phyloP scores from a whole-genome alignment of 352 stramenopile genomes.

The Pythium sp. region DNA sequence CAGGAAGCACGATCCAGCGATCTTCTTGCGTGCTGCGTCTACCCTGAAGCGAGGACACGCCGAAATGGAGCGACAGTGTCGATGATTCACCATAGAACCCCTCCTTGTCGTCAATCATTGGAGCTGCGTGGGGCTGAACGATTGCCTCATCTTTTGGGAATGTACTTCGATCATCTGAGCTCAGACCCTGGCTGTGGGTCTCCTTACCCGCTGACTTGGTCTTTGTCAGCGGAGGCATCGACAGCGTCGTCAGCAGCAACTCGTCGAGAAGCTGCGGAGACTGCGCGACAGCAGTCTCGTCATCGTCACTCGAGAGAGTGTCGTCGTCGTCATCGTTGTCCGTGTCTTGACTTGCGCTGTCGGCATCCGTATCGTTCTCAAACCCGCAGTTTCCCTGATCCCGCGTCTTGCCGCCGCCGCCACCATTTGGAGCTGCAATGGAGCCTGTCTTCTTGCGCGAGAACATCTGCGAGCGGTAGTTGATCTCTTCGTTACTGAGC shows the following conservation, averaged over 20 bases:
- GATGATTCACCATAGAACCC: slow-evolving; percentile 41
- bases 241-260: slow-evolving; percentile 69
- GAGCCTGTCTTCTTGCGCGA: slow-evolving; percentile 55
- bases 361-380: slow-evolving; percentile 2
- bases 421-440: slow-evolving; percentile 4
- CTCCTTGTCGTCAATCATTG: slow-evolving; percentile 21
- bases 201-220: slow-evolving; percentile 8
- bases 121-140: not conserved
- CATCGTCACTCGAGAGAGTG: slow-evolving; percentile 49
- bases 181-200: not conserved
- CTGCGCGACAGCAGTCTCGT: slow-evolving; percentile 59
- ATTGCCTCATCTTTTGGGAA: not conserved
- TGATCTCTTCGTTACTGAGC: slow-evolving; percentile 63
- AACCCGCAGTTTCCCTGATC: slow-evolving; percentile 15
- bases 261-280: slow-evolving; percentile 72
- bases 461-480: slow-evolving; percentile 60
- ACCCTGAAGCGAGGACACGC: slow-evolving; percentile 54
- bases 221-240: slow-evolving; percentile 55
- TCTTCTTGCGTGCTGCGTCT: slow-evolving; percentile 77
- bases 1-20: slow-evolving; percentile 55
- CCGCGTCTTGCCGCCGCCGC: slow-evolving; percentile 24
- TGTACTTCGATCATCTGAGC: not conserved
- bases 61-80: slow-evolving; percentile 34
- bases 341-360: not conserved
- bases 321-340: slow-evolving; percentile 33